Base-by-base conservation (phyloP, 2,329 filamentous ascomycete genomes). In the Coniosporium tulheliwenetii region DNA sequence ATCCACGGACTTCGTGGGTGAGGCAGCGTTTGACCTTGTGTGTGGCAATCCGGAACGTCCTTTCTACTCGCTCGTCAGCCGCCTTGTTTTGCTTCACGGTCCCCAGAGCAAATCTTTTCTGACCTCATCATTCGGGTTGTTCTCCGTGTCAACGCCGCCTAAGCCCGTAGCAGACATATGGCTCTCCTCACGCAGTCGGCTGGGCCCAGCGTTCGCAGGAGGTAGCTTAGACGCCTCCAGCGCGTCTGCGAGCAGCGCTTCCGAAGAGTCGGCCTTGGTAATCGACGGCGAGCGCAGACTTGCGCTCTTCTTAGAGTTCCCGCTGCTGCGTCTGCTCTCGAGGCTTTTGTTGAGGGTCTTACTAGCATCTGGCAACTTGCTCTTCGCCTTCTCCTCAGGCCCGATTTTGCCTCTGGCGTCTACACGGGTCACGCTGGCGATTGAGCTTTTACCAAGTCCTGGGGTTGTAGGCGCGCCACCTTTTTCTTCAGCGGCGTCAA, bases 401-500 rank as follows among this genome's bases (percentile, higher is more conserved):
- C 19, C 19, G 46, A 70, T 60, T 38, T 63, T 86, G 13, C 85
- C 91, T 53, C 79, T 81, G 2, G 85, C 91, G 57, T 91, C 86
- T 33, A 95, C 82, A 41, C 81, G 81, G 47, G 85, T 86, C 19
- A 26, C 19, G 33, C 84, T 81, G 10, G 85, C 85, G 12, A 95
- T 87, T 0, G 91, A 96, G 48, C 81, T 87, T 59, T 93, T 94
- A 33, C 84, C 85, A 41, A 94, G 72, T 0, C 89, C 87, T 0
- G 91, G 89, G 0, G 89, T 96, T n/a, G 82, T 80, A 0, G 91
- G 91, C 2, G 70, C 70, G 35, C 86, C 87, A 1, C 82, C 82
- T 54, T 94, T 95, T 60, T 98, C 91, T 61, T 98, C 91, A 2
- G 76, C 72, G 0, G 91, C 91, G 55, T 98, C 89, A 31, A 98